Evolutionary conservation across 306 rosid species (phyloP).

Genomic region (Potentilla sterilis): DNA sequence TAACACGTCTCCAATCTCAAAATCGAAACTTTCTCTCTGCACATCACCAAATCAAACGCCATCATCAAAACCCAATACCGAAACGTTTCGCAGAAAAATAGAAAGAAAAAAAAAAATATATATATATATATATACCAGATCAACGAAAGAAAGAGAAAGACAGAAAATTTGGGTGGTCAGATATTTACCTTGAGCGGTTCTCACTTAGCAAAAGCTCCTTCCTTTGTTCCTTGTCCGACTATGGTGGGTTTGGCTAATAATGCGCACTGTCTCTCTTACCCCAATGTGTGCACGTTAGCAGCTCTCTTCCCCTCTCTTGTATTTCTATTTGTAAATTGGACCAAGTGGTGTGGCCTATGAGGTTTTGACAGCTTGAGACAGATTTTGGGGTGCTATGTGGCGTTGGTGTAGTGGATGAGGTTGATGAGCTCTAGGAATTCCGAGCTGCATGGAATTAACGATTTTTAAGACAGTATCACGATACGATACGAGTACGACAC

Average conservation of each 20-base stretch:
- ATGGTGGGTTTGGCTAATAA: conserved; percentile 6
- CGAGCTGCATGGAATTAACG: not conserved
- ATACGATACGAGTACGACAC: too few species aligned
- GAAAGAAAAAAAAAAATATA: conserved; percentile 24
- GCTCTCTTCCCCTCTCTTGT: not conserved
- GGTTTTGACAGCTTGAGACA: not conserved
- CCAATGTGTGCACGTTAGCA: conserved; percentile 11
- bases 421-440: not conserved
- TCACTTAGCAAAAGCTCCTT: not conserved
- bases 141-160: conserved; percentile 38
- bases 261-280: not conserved
- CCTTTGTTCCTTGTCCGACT: not conserved
- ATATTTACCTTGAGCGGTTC: conserved; percentile 27
- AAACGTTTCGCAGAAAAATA: conserved; percentile 9
- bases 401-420: not conserved
- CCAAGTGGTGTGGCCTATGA: not conserved
- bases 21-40: conserved; percentile 20
- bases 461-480: not conserved
- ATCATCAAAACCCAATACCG: not conserved
- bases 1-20: not conserved
- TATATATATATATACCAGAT: too few species aligned
- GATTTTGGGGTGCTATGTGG: not conserved
- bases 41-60: not conserved
- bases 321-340: not conserved
- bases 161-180: conserved; percentile 25